Percentiles rank a stretch among this genome's conserved stretches.
phyloP scores from a whole-genome alignment of 768 basidiomycete species.

The Rhizopogon sp. region DNA sequence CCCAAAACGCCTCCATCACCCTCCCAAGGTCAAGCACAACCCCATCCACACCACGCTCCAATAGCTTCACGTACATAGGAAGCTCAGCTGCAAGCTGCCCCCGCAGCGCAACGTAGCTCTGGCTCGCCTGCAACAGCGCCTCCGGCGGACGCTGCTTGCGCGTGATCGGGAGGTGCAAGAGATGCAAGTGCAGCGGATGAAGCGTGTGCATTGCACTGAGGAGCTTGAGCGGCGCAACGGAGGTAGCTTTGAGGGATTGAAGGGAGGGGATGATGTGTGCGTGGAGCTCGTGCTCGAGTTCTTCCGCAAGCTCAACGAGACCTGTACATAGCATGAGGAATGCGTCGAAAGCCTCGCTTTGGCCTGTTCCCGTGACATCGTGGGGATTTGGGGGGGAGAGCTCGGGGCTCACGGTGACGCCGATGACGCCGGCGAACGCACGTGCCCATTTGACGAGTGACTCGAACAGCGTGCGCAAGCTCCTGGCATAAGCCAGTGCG shows the following conservation, averaged over 20 bases:
- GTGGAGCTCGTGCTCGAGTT: constrained; percentile 50
- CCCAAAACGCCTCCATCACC: constrained; percentile 59
- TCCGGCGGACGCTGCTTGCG: constrained; percentile 54
- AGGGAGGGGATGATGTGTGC: constrained; percentile 54
- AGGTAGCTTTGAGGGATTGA: constrained; percentile 50
- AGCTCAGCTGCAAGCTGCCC: constrained; percentile 69
- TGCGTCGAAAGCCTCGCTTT: constrained; percentile 65
- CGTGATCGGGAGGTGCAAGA: constrained; percentile 65
- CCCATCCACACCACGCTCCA: constrained; percentile 55
- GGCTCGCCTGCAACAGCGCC: constrained; percentile 65
- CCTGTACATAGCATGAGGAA: constrained; percentile 57
- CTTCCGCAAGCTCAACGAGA: constrained; percentile 47
- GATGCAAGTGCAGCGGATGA: constrained; percentile 64
- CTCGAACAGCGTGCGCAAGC: constrained; percentile 43
- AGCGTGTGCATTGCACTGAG: constrained; percentile 70
- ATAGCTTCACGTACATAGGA: constrained; percentile 52
- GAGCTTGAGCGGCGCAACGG: constrained; percentile 58
- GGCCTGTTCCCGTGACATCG: constrained; percentile 10
- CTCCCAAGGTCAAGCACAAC: constrained; percentile 48
- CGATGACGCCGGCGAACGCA: constrained; percentile 64
- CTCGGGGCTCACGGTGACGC: constrained; percentile 40
- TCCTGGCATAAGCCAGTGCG: constrained; percentile 58
- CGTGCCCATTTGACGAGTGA: constrained; percentile 58
- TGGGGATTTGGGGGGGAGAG: constrained; percentile 12
- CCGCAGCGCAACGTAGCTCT: constrained; percentile 72